Percentiles rank a stretch among this genome's conserved stretches.
These are phyloP conservation scores for Penicillium rolfsii DNA, from an alignment of 2,329 filamentous ascomycete genomes.

Conservation along the genomic window DNA sequence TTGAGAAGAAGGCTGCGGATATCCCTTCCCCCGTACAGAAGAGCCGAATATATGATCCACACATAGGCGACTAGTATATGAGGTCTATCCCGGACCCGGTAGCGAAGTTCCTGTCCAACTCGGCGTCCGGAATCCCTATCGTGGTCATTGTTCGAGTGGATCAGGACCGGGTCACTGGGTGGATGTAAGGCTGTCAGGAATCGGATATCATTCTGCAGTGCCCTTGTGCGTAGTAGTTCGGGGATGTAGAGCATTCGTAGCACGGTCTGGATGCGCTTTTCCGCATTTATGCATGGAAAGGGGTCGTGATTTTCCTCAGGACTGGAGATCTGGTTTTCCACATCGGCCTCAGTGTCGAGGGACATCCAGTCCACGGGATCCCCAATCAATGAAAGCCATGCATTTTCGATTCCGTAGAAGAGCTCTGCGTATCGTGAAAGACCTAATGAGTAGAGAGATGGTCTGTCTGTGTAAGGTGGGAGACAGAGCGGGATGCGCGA, in stretches of 20 bases:
- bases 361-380: conserved; percentile 20
- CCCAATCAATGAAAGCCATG: conserved; percentile 17
- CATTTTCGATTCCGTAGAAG: conserved; percentile 17
- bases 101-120: conserved; percentile 6
- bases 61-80: conserved; percentile 19
- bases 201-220: conserved; percentile 14
- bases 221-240: conserved; percentile 13
- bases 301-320: neutral
- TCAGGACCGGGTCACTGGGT: neutral
- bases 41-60: conserved; percentile 22
- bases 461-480: conserved; percentile 6
- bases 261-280: conserved; percentile 10
- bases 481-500: conserved; percentile 18
- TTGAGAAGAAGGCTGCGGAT: conserved; percentile 16
- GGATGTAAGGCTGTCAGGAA: conserved; percentile 5
- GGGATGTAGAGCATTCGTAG: conserved; percentile 18
- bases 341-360: neutral
- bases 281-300: neutral
- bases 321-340: neutral
- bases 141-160: neutral
- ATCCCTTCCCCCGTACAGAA: conserved; percentile 17
- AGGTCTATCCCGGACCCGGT: conserved; percentile 4
- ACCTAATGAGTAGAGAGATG: conserved; percentile 13
- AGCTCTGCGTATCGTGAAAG: conserved; percentile 21
- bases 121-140: neutral